These are phyloP conservation scores for Syzygium aromaticum DNA, from an alignment of 345 rosid species.

Conservation along the genomic window DNA sequence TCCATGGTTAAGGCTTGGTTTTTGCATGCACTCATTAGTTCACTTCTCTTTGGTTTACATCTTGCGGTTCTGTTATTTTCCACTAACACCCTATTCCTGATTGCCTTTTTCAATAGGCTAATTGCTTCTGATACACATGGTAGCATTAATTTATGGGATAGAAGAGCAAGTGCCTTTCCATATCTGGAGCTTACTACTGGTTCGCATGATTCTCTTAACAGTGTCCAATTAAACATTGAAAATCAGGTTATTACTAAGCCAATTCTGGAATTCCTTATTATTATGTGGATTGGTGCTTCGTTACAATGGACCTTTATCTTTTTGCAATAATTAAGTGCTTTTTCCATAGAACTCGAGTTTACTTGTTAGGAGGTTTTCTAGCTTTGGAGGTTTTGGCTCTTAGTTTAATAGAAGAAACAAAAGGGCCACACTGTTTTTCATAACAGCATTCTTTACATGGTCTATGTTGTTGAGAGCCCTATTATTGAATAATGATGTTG, in stretches of 20 bases:
- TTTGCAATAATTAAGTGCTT: neutral
- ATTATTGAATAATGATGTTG: neutral
- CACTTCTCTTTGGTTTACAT: neutral
- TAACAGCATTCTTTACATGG: neutral
- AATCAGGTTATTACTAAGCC: conserved; percentile 50
- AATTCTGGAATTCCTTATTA: neutral
- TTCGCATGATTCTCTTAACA: conserved; percentile 37
- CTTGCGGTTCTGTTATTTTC: neutral
- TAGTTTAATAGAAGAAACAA: neutral
- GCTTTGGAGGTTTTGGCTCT: neutral
- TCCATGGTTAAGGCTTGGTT: neutral
- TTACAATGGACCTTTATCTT: neutral
- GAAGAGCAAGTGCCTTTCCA: conserved; percentile 55
- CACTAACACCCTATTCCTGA: neutral
- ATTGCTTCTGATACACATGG: conserved; percentile 72
- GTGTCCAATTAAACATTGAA: conserved; percentile 51
- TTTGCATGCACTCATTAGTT: neutral
- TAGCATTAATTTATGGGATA: conserved; percentile 72
- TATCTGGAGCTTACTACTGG: conserved; percentile 51
- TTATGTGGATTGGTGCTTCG: neutral
- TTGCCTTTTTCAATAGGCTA: conserved; percentile 30
- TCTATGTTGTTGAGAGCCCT: neutral
- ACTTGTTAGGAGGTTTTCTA: neutral
- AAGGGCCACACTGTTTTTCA: neutral
- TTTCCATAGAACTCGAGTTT: neutral